phyloP scores from a whole-genome alignment of 169 alveolate species.

The Cystoisospora suis region DNA sequence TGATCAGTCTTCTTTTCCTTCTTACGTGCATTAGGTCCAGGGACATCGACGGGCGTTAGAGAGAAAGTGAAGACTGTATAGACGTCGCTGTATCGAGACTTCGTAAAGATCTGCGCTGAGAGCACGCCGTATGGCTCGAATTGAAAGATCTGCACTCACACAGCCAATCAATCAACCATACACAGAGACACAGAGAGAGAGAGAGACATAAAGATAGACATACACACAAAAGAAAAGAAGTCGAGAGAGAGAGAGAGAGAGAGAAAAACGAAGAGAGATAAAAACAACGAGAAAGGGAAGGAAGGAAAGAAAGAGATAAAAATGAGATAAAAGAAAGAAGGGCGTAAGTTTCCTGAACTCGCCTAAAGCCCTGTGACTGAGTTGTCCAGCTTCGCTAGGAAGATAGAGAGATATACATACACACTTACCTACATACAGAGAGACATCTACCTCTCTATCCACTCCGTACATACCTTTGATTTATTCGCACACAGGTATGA shows the following conservation, averaged over 20 bases:
- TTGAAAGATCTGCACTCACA: constrained; percentile 35
- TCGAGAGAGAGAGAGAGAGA: background rate
- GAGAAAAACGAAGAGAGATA: background rate
- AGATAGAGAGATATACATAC: too few species aligned
- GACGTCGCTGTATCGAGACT: constrained; percentile 35
- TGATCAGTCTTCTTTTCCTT: too few species aligned
- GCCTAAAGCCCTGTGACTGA: too few species aligned
- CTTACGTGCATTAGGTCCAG: background rate
- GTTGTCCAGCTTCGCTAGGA: too few species aligned
- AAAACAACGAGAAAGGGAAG: background rate
- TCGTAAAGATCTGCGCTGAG: constrained; percentile 55
- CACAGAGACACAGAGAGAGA: background rate
- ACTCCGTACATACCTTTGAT: too few species aligned
- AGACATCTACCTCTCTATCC: too few species aligned
- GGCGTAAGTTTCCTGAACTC: background rate
- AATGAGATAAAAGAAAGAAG: background rate
- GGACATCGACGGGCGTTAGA: constrained; percentile 23
- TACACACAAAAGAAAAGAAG: background rate
- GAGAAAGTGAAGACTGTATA: constrained; percentile 42
- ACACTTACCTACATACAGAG: too few species aligned
- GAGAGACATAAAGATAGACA: background rate
- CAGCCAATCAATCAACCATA: background rate
- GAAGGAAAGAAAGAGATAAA: background rate
- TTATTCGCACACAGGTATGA: too few species aligned
- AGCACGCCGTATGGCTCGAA: constrained; percentile 49